phyloP scores from a whole-genome alignment of 495 filamentous ascomycete species.

The Tetracladium setigerum region DNA sequence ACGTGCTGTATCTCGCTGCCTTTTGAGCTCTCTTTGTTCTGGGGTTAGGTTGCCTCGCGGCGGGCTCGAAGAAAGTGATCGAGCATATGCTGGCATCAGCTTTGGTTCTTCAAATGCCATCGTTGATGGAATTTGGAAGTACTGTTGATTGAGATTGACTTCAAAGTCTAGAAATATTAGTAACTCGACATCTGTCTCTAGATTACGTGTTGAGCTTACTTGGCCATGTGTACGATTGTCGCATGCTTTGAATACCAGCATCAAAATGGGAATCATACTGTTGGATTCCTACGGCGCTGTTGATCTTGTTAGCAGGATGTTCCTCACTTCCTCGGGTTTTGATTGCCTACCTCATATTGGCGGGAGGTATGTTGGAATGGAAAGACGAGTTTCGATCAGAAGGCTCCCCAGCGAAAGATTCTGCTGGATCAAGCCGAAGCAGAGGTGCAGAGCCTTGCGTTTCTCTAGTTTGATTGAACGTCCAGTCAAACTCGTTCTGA shows the following conservation, averaged over 20 bases:
- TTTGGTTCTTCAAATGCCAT: conserved; percentile 16
- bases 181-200: neutral
- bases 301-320: neutral
- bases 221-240: conserved; percentile 22
- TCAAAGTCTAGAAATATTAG: conserved; percentile 17
- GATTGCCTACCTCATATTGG: conserved; percentile 18
- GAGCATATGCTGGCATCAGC: conserved; percentile 17
- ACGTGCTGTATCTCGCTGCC: conserved; percentile 20
- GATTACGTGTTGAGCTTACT: conserved; percentile 9
- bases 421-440: conserved; percentile 17
- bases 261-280: conserved; percentile 21
- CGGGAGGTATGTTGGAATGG: conserved; percentile 18
- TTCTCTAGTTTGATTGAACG: conserved; percentile 13
- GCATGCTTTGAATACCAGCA: conserved; percentile 1
- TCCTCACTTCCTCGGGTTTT: neutral
- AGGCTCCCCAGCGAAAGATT: conserved; percentile 2
- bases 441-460: conserved; percentile 11
- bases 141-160: conserved; percentile 16
- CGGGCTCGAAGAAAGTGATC: conserved; percentile 21
- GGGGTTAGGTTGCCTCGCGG: conserved; percentile 20
- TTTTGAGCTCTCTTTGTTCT: conserved; percentile 22
- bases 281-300: conserved; percentile 21
- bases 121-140: conserved; percentile 11
- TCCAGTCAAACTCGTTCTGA: conserved; percentile 18
- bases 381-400: conserved; percentile 4